phyloP scores from a whole-genome alignment of 176 grass and related monocot species.

The Hsuehochloa calcarea region DNA sequence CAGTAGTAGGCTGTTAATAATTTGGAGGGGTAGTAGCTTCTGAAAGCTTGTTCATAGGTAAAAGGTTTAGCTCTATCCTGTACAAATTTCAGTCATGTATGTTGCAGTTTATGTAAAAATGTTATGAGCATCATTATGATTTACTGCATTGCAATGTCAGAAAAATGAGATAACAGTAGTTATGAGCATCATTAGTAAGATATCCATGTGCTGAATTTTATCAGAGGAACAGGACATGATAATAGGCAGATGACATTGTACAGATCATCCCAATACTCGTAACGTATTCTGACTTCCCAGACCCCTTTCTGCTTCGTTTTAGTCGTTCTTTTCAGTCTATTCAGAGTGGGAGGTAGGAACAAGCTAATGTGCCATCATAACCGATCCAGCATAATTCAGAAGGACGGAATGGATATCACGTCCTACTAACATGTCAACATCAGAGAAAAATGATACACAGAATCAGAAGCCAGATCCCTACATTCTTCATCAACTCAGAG shows the following conservation, averaged over 20 bases:
- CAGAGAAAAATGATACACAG: slow-evolving; percentile 7
- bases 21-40: slow-evolving; percentile 25
- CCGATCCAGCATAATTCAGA: neutral
- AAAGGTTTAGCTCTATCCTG: slow-evolving; percentile 1
- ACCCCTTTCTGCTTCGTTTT: slow-evolving; percentile 1
- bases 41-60: slow-evolving; percentile 18
- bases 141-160: neutral
- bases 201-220: neutral
- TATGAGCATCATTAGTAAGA: no score
- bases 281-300: neutral
- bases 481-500: neutral
- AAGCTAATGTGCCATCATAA: neutral
- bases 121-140: neutral
- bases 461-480: neutral
- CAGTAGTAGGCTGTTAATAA: slow-evolving; percentile 26
- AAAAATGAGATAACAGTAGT: neutral
- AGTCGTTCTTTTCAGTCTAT: slow-evolving; percentile 13
- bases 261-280: neutral
- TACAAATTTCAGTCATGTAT: slow-evolving; percentile 22
- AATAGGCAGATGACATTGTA: neutral
- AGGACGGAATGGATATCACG: neutral
- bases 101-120: neutral
- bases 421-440: neutral
- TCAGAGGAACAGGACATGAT: neutral
- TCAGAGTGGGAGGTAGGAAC: slow-evolving; percentile 18